phyloP scores from a whole-genome alignment of 2,329 filamentous ascomycete genomes.

The Alternaria sp. region DNA sequence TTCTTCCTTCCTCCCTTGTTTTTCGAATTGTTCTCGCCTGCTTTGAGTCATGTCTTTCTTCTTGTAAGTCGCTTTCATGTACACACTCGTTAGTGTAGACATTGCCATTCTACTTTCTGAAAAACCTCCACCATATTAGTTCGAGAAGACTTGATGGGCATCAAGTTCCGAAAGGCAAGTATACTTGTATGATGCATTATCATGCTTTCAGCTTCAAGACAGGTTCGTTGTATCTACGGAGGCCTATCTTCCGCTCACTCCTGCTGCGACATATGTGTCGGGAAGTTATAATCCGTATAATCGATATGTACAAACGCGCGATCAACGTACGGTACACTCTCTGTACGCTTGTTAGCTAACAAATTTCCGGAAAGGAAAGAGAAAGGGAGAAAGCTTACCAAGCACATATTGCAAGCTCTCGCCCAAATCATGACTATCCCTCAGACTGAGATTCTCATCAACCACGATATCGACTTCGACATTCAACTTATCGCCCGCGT shows the following conservation, averaged over 20 bases:
- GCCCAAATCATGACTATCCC: constrained; percentile 81
- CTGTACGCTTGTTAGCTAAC: constrained; percentile 29
- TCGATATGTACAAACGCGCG: constrained; percentile 63
- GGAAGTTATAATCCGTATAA: constrained; percentile 61
- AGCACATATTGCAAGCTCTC: constrained; percentile 84
- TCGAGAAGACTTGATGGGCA: too few relatives aligned
- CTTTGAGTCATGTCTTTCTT: too few relatives aligned
- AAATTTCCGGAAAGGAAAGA: accelerated
- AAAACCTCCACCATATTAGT: too few relatives aligned
- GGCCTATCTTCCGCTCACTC: constrained; percentile 33
- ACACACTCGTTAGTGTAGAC: too few relatives aligned
- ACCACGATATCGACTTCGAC: constrained; percentile 86
- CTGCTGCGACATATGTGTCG: constrained; percentile 61
- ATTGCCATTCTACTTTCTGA: too few relatives aligned
- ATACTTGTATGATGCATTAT: background rate
- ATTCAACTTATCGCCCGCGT: constrained; percentile 84
- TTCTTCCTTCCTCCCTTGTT: background rate
- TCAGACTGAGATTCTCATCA: constrained; percentile 75
- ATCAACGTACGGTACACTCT: constrained; percentile 79
- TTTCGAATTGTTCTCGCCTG: background rate
- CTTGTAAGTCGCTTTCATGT: too few relatives aligned
- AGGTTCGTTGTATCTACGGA: background rate
- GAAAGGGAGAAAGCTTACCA: constrained; percentile 49
- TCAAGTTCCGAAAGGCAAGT: background rate
- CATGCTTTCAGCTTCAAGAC: background rate